Percentiles rank a stretch among this genome's conserved stretches.
Evolutionary conservation across 2,329 filamentous ascomycete species (phyloP).

Genomic region (Sclerotinia glacialis): DNA sequence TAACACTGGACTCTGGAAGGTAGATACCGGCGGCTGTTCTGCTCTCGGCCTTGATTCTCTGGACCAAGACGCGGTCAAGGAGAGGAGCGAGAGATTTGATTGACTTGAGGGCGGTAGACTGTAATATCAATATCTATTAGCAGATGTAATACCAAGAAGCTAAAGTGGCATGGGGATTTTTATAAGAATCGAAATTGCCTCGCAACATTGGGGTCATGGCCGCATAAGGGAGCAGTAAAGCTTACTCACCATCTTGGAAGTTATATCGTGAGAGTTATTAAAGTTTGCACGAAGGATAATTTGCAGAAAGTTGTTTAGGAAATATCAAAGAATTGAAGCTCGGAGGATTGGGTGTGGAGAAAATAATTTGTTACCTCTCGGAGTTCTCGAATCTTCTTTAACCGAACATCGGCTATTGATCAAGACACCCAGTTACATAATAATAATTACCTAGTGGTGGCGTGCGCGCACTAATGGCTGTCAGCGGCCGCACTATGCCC

Average conservation of each 20-base stretch:
- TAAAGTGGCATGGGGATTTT: neutral
- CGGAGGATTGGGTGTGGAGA: slow-evolving; percentile 19
- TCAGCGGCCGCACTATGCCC: slow-evolving; percentile 13
- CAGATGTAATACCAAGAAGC: neutral
- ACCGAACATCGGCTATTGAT: slow-evolving; percentile 22
- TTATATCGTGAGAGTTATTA: neutral
- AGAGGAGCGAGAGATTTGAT: slow-evolving; percentile 94
- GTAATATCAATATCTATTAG: slow-evolving; percentile 6
- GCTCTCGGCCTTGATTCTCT: slow-evolving; percentile 94
- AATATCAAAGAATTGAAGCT: slow-evolving; percentile 18
- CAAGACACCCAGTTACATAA: slow-evolving; percentile 20
- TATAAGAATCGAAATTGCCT: neutral
- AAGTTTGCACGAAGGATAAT: neutral
- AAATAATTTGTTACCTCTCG: slow-evolving; percentile 21
- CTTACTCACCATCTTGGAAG: slow-evolving; percentile 19
- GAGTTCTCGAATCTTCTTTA: slow-evolving; percentile 22
- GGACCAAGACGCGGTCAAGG: slow-evolving; percentile 95
- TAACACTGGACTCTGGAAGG: slow-evolving; percentile 92
- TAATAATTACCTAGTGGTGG: neutral
- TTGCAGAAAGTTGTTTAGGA: slow-evolving; percentile 1
- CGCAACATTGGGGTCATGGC: neutral
- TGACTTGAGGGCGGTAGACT: slow-evolving; percentile 80
- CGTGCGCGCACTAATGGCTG: neutral
- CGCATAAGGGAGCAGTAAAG: neutral
- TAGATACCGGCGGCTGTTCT: slow-evolving; percentile 98